Conservation (phyloP, 2,329 filamentous ascomycete species). For the Monilinia fructigena region DNA sequence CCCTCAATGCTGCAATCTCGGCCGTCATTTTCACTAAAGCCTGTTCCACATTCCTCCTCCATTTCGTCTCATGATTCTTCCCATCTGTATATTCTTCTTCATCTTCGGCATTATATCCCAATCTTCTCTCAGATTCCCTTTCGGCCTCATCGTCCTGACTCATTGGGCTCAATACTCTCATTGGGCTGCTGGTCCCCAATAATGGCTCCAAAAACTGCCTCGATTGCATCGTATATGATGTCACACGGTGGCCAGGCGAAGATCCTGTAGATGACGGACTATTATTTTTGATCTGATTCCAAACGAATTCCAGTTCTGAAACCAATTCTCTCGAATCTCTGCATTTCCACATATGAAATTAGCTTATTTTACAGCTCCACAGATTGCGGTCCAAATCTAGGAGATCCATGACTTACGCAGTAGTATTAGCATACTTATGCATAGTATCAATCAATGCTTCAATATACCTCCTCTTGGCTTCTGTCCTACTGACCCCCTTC, state of each 20-base stretch:
- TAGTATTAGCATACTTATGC: conserved; percentile 88
- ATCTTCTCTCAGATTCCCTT: conserved; percentile 48
- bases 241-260: conserved; percentile 49
- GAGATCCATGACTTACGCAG: conserved; percentile 54
- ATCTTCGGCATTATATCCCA: conserved; percentile 45
- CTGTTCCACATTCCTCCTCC: conserved; percentile 80
- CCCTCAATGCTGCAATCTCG: conserved; percentile 86
- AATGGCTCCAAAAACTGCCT: conserved; percentile 48
- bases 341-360: conserved; percentile 26
- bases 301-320: conserved; percentile 95
- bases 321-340: conserved; percentile 85
- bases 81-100: conserved; percentile 45
- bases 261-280: conserved; percentile 62
- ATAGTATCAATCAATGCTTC: conserved; percentile 93
- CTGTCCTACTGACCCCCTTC: conserved; percentile 77
- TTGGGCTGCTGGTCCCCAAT: conserved; percentile 53
- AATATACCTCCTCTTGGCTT: conserved; percentile 92
- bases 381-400: background rate
- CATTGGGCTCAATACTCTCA: conserved; percentile 79
- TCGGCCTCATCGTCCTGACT: conserved; percentile 76
- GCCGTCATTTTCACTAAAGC: conserved; percentile 86
- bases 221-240: conserved; percentile 38
- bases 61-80: conserved; percentile 54
- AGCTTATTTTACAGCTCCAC: background rate
- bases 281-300: conserved; percentile 95